Conservation (phyloP, 2,329 filamentous ascomycete genomes). For the Verticillium nubilum region DNA sequence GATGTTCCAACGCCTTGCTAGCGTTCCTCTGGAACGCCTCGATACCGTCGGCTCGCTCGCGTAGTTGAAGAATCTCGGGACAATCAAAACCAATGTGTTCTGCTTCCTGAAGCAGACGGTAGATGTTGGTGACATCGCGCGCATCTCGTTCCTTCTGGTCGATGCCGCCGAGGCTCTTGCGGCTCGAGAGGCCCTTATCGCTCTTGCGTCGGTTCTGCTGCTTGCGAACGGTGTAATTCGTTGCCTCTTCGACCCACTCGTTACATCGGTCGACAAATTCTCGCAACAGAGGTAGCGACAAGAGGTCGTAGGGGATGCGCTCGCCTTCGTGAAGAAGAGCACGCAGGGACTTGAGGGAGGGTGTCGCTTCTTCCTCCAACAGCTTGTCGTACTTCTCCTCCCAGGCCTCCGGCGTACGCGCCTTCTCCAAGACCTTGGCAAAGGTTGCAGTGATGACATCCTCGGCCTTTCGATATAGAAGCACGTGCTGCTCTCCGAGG, state of each 20-base stretch:
- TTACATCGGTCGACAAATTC: conserved; percentile 94
- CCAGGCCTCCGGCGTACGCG: conserved; percentile 81
- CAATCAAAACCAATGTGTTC: conserved; percentile 90
- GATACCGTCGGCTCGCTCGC: conserved; percentile 81
- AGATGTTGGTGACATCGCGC: conserved; percentile 84
- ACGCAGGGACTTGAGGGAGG: conserved; percentile 80
- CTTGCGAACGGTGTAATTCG: conserved; percentile 92
- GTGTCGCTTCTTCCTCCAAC: conserved; percentile 76
- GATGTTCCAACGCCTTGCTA: conserved; percentile 61
- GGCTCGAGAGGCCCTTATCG: conserved; percentile 78
- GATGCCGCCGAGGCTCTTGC: conserved; percentile 36
- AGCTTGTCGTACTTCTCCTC: conserved; percentile 82
- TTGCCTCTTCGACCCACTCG: conserved; percentile 96
- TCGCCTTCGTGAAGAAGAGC: conserved; percentile 87
- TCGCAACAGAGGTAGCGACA: conserved; percentile 74
- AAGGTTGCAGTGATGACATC: conserved; percentile 62
- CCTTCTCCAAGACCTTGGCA: conserved; percentile 79
- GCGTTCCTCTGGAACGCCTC: conserved; percentile 78
- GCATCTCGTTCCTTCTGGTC: conserved; percentile 85
- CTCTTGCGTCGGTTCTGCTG: conserved; percentile 96
- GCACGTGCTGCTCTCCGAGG: conserved; percentile 61
- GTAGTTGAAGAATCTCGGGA: conserved; percentile 79
- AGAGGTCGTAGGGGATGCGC: conserved; percentile 86
- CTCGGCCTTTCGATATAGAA: conserved; percentile 73
- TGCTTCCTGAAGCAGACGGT: conserved; percentile 75